Evolutionary conservation across 1,139 yeast species (phyloP), one percentile per base, ranked within the genome.

Genomic region (Yamadazyma spencermartinsiae): DNA sequence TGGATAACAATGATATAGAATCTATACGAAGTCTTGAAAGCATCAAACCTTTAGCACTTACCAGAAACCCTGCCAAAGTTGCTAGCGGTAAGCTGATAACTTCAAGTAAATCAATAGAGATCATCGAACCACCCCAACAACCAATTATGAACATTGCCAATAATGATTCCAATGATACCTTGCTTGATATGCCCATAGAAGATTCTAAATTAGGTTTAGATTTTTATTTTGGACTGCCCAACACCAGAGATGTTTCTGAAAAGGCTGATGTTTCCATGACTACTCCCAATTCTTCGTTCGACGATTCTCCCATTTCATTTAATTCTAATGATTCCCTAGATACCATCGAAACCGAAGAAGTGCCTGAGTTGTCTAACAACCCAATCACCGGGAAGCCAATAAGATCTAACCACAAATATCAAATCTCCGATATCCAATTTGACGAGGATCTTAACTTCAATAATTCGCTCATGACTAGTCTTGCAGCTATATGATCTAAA

Each of bases 31-130:
- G 48, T 33, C 41, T 31, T 19, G 46, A 45, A 18, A 25, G 35
- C 12, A 44, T 45, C n/a, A 42, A 55, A 43, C 70, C 71, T 18
- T 56, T 65, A 34, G 18, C 44, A 2, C 49, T 62, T 15, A 41
- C 56, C n/a, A 45, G 60, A 38, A 50, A 48, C 36, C 50, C 53
- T 13, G 48, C 54, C 11, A 8, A 17, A 26, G 11, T 13, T 26
- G 13, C 31, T 5, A 16, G 7, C 18, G 14, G 37, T 17, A 23
- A 33, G 7, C 31, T 19, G 8, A 21, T 10, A 11, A 18, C 27
- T 17, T 16, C 27, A 15, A 14, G 19, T 13, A 37, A 30, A 33
- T 35, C 40, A 20, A 31, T 36, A 23, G 36, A 20, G 32, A 34
- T 30, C 13, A 33, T 34, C 12, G 33, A 34, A 15, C 13, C 33